These are phyloP conservation scores for Aspergillus affinis DNA, from an alignment of 495 filamentous ascomycete genomes.

Conservation along the genomic window DNA sequence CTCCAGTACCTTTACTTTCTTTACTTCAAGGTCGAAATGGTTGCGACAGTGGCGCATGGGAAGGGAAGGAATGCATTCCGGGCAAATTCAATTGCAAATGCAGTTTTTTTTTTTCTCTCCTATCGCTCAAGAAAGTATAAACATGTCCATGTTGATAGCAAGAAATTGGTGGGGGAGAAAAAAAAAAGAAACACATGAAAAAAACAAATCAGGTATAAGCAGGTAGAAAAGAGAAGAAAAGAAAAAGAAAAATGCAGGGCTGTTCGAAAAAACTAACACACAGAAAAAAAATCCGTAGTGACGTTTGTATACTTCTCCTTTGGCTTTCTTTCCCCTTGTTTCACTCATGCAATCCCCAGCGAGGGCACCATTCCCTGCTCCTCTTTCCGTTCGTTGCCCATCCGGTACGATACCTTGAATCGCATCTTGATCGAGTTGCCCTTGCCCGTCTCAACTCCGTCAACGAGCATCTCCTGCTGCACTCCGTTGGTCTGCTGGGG, in stretches of 20 bases:
- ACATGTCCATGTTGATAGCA: neutral
- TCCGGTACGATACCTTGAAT: conserved; percentile 80
- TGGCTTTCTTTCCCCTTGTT: neutral
- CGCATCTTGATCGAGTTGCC: conserved; percentile 80
- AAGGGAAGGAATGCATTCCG: neutral
- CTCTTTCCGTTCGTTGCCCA: conserved; percentile 62
- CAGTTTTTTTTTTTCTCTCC: neutral
- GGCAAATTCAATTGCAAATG: neutral
- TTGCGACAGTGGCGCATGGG: no score
- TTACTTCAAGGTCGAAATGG: no score
- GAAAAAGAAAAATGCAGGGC: conserved; percentile 8
- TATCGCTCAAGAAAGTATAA: neutral
- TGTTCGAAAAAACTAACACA: conserved; percentile 2
- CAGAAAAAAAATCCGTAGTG: neutral
- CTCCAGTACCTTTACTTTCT: no score
- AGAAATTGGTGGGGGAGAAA: neutral
- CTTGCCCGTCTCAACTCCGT: conserved; percentile 67
- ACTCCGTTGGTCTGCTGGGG: conserved; percentile 76
- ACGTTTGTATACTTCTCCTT: conserved; percentile 4
- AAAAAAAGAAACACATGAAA: neutral
- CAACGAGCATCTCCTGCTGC: conserved; percentile 76
- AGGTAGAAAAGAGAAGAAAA: neutral
- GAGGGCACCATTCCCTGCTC: conserved; percentile 90
- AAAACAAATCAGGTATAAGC: neutral
- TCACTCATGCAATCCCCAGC: conserved; percentile 66